These are phyloP conservation scores for Ormosia semicastrata DNA, from an alignment of 306 rosid species.

Conservation along the genomic window DNA sequence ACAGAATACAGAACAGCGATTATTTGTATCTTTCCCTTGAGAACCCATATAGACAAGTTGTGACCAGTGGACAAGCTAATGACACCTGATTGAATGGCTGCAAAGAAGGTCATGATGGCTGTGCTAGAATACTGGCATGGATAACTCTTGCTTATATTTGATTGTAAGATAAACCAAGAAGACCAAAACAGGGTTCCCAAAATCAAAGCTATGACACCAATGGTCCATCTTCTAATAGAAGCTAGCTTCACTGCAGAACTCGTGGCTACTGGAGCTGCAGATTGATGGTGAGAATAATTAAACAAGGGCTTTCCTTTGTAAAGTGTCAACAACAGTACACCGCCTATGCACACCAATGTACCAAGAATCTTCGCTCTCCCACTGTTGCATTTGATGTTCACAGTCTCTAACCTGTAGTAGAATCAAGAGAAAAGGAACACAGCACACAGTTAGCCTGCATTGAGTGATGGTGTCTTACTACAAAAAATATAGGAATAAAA, in stretches of 20 bases:
- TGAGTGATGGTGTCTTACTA: background rate
- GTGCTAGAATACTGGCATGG: conserved; percentile 89
- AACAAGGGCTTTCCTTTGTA: conserved; percentile 67
- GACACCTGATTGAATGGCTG: conserved; percentile 74
- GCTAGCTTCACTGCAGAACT: conserved; percentile 25
- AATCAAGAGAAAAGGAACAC: background rate
- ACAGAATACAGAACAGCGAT: conserved; percentile 64
- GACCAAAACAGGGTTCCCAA: conserved; percentile 77
- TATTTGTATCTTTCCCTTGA: conserved; percentile 61
- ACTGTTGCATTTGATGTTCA: conserved; percentile 67
- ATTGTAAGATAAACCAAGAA: conserved; percentile 79
- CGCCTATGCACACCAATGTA: conserved; percentile 64
- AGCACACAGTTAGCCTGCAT: background rate
- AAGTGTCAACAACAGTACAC: conserved; percentile 59
- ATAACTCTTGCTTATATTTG: conserved; percentile 65
- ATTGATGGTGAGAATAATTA: conserved; percentile 26
- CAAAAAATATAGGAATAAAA: background rate
- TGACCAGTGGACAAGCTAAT: conserved; percentile 51
- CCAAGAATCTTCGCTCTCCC: conserved; percentile 84
- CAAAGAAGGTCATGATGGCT: conserved; percentile 84
- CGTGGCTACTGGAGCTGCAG: conserved; percentile 8
- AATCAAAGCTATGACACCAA: conserved; percentile 69
- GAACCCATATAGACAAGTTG: conserved; percentile 65
- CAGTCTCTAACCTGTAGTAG: conserved; percentile 56
- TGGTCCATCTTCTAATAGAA: conserved; percentile 49